These are phyloP conservation scores for Verbascum thapsus DNA, from an alignment of 257 asterid genomes.

Conservation along the genomic window DNA sequence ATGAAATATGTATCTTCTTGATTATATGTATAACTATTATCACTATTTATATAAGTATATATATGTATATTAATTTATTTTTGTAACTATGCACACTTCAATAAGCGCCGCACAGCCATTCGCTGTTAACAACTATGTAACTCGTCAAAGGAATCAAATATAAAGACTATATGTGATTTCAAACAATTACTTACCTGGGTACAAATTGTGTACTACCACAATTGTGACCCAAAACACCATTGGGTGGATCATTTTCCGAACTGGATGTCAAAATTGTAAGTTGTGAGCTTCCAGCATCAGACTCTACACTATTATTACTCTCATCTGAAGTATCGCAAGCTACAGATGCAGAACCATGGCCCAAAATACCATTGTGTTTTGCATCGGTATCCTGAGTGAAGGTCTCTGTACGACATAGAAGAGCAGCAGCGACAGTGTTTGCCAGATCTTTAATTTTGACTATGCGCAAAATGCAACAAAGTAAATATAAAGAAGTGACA, in stretches of 20 bases:
- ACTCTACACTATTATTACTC: slow-evolving; percentile 30
- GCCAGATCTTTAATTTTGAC: slow-evolving; percentile 97
- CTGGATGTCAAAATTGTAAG: slow-evolving; percentile 43
- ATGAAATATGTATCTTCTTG: too few relatives aligned
- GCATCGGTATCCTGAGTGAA: slow-evolving; percentile 51
- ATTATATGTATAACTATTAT: too few relatives aligned
- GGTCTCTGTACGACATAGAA: slow-evolving; percentile 64
- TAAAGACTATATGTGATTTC: slow-evolving; percentile 17
- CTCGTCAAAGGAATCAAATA: neutral
- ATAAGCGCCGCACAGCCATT: too few relatives aligned
- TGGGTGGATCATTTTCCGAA: slow-evolving; percentile 41
- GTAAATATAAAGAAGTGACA: slow-evolving; percentile 79
- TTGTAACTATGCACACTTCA: too few relatives aligned
- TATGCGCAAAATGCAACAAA: slow-evolving; percentile 95
- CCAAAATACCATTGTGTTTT: slow-evolving; percentile 60
- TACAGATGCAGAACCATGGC: slow-evolving; percentile 45
- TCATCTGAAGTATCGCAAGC: slow-evolving; percentile 37
- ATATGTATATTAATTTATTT: too few relatives aligned
- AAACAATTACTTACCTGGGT: slow-evolving; percentile 56
- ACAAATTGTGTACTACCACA: slow-evolving; percentile 40
- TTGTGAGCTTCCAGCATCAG: slow-evolving; percentile 43
- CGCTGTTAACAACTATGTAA: too few relatives aligned
- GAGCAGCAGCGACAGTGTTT: slow-evolving; percentile 83
- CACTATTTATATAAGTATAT: too few relatives aligned
- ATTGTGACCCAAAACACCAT: slow-evolving; percentile 38